phyloP scores from a whole-genome alignment of 257 asterid species.

The Solanum arcanum region DNA sequence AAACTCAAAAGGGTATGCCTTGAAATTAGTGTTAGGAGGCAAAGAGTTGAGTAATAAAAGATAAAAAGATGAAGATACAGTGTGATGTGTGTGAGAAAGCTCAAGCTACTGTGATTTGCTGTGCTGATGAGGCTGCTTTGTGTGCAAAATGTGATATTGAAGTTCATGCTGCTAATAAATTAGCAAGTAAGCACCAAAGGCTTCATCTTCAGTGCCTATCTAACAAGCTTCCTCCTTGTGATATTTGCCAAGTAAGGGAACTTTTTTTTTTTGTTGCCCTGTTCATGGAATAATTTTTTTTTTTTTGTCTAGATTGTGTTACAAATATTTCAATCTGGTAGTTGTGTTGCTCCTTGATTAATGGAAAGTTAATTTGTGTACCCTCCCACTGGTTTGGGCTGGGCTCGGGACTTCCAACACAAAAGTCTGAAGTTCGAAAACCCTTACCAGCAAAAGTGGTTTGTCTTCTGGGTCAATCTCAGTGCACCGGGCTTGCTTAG shows the following conservation, averaged over 20 bases:
- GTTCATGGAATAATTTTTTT: background rate
- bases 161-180: constrained; percentile 91
- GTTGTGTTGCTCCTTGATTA: background rate
- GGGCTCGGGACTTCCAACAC: too few species aligned
- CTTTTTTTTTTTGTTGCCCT: background rate
- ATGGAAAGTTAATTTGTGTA: background rate
- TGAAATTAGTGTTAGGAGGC: too few species aligned
- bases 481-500: too few species aligned
- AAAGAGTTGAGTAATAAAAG: background rate
- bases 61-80: constrained; percentile 84
- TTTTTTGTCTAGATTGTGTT: background rate
- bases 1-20: background rate
- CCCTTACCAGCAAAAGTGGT: too few species aligned
- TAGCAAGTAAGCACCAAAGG: constrained; percentile 96
- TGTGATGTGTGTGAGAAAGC: constrained; percentile 99
- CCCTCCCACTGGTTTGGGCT: too few species aligned
- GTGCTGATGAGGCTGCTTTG: constrained; percentile 98
- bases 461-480: too few species aligned
- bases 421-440: too few species aligned
- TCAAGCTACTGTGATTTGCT: constrained; percentile 86
- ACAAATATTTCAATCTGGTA: background rate
- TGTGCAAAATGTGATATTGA: constrained; percentile 77
- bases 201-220: constrained; percentile 73
- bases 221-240: constrained; percentile 86
- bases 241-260: constrained; percentile 71